Base-by-base conservation (phyloP, 148 eudicot genomes). In the Arbutus unedo region DNA sequence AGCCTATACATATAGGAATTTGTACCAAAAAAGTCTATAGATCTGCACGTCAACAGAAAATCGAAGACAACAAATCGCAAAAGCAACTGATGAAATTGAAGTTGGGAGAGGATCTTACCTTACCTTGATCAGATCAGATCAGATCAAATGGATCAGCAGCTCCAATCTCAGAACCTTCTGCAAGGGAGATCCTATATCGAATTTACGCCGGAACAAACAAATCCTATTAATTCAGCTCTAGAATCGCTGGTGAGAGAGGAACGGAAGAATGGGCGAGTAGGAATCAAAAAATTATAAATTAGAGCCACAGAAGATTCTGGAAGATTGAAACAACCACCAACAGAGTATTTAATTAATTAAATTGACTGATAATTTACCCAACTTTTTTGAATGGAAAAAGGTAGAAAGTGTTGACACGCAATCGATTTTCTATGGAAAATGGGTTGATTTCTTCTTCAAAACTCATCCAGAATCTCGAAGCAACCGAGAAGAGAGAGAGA, bases 321-420 rank as follows among this genome's bases (percentile, higher is more conserved):
- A 70, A 70, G 19, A 43, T 70, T 70, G 54, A 5, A 9, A 70
- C 72, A 31, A 31, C 18, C 6, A 3, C 14, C 54, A 50, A 50
- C 10, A 5, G 54, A 23, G 16, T 68, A 68, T 38, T 38, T 13
- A 67, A 8, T 67, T 2, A 14, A 38, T 68, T 31, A 68, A 4
- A 9, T 4, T 9, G 41, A 41, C 2, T 19, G 43, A 21, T 9
- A n/a, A 74, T 47, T 47, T 49, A 5, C n/a, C 31, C 23, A 19
- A 47, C 3, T 14, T 11, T 7, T 18, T 25, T 21, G 13, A n/a
- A n/a, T 9, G 49, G 8, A 51, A 3, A 25, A 6, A 38, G 16
- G 14, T 14, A 76, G 44, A 76, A 76, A 50, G 47, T 23, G 7
- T 74, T 74, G 78, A 75, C 78, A n/a, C 57, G n/a, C 57, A 75